phyloP scores from a whole-genome alignment of 192 early-diverging fungal genomes.

The Funneliformis geosporum region DNA sequence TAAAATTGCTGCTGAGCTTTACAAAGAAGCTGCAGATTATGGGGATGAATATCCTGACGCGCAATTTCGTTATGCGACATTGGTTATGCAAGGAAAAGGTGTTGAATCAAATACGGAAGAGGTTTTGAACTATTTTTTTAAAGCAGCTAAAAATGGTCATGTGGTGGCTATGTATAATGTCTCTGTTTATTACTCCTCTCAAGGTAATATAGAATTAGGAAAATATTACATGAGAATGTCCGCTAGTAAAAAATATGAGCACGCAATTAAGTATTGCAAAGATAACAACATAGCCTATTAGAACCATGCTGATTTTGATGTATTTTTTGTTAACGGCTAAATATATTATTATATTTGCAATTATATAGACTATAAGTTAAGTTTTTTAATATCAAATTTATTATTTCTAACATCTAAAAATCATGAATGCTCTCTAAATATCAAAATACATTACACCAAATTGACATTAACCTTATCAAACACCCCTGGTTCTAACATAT shows the following conservation, averaged over 20 bases:
- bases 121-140: not conserved
- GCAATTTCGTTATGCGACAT: not conserved
- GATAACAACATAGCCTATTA: too few relatives aligned
- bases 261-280: too few relatives aligned
- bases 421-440: too few relatives aligned
- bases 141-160: not conserved
- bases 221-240: not conserved
- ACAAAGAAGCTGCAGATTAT: not conserved
- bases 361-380: too few relatives aligned
- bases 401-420: too few relatives aligned
- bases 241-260: not conserved
- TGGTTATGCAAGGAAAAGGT: not conserved
- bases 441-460: too few relatives aligned
- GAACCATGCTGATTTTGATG: too few relatives aligned
- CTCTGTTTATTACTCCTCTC: not conserved
- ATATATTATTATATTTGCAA: too few relatives aligned
- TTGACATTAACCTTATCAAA: too few relatives aligned
- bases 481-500: too few relatives aligned
- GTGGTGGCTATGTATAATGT: not conserved
- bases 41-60: not conserved
- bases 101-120: not conserved
- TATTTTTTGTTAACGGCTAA: too few relatives aligned
- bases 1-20: not conserved
- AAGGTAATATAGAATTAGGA: not conserved
- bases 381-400: too few relatives aligned